Evolutionary conservation across 257 asterid genomes (phyloP).

Genomic region (Solanum rostratum): DNA sequence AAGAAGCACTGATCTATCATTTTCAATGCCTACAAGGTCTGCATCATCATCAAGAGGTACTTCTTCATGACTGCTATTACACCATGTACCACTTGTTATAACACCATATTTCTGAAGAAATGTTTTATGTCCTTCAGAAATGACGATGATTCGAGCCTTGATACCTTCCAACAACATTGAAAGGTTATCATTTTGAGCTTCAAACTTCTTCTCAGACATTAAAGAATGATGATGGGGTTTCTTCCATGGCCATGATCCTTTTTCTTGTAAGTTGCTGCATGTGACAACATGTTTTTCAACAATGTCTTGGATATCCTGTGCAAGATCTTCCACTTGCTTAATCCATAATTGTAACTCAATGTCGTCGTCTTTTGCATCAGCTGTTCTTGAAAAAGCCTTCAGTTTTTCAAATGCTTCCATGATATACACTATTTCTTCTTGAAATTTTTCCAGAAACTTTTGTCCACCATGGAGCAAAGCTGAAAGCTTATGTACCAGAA

Average conservation of each 20-base stretch:
- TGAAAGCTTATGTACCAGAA: constrained; percentile 7
- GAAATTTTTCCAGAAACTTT: constrained; percentile 1
- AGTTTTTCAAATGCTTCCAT: constrained; percentile 14
- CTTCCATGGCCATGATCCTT: background rate
- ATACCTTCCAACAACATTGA: background rate
- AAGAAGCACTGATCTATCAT: constrained; percentile 3
- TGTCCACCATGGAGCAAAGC: constrained; percentile 1
- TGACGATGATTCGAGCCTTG: background rate
- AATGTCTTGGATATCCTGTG: constrained; percentile 24
- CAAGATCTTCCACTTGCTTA: constrained; percentile 22
- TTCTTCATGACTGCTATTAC: background rate
- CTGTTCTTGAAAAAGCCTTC: constrained; percentile 21
- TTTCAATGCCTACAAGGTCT: constrained; percentile 12
- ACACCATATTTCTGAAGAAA: background rate
- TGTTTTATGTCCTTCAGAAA: constrained; percentile 3
- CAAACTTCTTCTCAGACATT: background rate
- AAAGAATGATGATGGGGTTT: background rate
- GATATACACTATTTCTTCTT: constrained; percentile 4
- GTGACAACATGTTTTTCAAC: constrained; percentile 17
- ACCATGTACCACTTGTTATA: background rate
- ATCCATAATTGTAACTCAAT: constrained; percentile 20
- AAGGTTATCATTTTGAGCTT: constrained; percentile 6
- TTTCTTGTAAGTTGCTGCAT: background rate
- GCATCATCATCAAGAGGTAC: constrained; percentile 2
- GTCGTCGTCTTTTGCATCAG: constrained; percentile 15